Evolutionary conservation across 139 green algal genomes (phyloP), one percentile per base, ranked within the genome.

Genomic region (Micractinium sp.): DNA sequence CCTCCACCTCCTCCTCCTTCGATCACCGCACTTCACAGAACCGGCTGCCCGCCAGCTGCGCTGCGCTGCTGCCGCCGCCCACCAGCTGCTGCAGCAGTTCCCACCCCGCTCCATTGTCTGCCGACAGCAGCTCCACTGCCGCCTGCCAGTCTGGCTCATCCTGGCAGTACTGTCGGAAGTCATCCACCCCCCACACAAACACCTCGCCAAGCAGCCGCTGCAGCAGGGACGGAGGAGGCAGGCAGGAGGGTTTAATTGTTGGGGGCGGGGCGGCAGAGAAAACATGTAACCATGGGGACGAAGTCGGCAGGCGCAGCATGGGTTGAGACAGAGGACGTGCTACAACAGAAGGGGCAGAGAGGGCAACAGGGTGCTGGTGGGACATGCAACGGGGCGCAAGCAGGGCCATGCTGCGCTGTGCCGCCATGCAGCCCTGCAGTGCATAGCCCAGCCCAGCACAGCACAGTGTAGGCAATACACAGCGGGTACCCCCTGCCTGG

Each of bases 31-130:
- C 13, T 22, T 82, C 18, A 53, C 85, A 88, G 63, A 92, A 92
- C 25, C 77, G 78, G 81, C 89, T 80, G 31, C 1, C 67, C 0
- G 88, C 63, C 3, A 92, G 86, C 81, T 88, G 36, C 23, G 33
- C 47, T 33, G 89, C 89, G 35, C 73, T 71, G 15, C 35, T 14
- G 23, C 79, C 35, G 33, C 90, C 90, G 5, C 31, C 53, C 67
- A 92, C 33, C 63, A 95, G 69, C 41, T 88, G 56, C 9, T 27
- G 22, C 25, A 96, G 66, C 14, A 96, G 88, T 41, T 94, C 67
- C 94, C 94, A 97, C 20, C 94, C 91, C 0, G 89, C 91, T 0
- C 85, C 77, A 0, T 90, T 85, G 22, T 89, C 91, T 47, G 93
- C 84, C 27, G 93, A 90, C 69, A 97, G 91, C 33, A 97, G 88